Evolutionary conservation across 768 basidiomycete genomes (phyloP).

Genomic region (Tylopilus vinaceipallidus): DNA sequence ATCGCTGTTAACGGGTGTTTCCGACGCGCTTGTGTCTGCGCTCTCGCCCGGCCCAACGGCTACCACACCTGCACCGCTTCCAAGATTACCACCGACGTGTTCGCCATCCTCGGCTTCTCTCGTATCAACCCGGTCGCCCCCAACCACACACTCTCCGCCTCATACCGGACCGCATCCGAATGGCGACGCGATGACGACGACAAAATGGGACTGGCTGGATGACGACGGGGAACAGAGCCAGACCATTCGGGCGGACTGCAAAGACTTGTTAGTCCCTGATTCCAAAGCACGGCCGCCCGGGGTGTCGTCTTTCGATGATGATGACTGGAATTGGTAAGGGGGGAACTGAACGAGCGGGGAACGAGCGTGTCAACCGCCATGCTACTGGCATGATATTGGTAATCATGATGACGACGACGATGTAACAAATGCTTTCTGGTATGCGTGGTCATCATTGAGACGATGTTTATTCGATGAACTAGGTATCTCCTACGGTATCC

Average conservation of each 20-base stretch:
- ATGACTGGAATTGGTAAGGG: conserved; percentile 61
- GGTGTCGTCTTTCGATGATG: conserved; percentile 36
- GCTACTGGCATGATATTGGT: background rate
- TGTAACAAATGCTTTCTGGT: background rate
- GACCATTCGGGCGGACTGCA: conserved; percentile 14
- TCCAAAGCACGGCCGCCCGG: conserved; percentile 16
- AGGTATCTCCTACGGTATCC: too few species aligned
- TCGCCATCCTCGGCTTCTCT: conserved; percentile 6
- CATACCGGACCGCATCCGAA: conserved; percentile 4
- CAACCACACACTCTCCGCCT: background rate
- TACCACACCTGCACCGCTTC: conserved; percentile 23
- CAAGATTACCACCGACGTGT: conserved; percentile 3
- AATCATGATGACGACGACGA: background rate
- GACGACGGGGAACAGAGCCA: conserved; percentile 40
- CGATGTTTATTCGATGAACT: background rate
- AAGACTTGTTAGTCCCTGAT: conserved; percentile 28
- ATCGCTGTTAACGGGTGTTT: conserved; percentile 61
- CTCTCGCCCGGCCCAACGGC: conserved; percentile 39
- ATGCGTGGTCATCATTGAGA: background rate
- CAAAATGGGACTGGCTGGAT: conserved; percentile 28
- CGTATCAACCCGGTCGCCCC: background rate
- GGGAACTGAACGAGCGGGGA: background rate
- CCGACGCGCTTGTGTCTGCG: conserved; percentile 51
- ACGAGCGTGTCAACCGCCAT: background rate
- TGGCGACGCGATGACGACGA: conserved; percentile 8